Evolutionary conservation across 805 yeast species (phyloP).

Genomic region (Ogataea nakhonphanomensis): DNA sequence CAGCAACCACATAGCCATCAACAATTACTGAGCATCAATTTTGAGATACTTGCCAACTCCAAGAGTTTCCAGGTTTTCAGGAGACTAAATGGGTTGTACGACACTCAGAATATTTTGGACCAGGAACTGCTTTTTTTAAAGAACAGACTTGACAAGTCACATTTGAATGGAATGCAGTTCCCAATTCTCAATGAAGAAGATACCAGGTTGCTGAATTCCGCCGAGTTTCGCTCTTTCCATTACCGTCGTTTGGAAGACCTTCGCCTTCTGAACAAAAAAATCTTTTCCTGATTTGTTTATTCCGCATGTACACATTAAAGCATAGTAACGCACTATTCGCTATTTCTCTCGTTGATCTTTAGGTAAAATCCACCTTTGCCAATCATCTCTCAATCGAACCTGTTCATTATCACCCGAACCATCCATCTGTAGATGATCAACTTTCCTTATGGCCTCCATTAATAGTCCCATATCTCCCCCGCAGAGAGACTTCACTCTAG

Average conservation of each 20-base stretch:
- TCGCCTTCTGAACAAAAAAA: constrained; percentile 21
- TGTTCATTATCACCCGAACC: constrained; percentile 35
- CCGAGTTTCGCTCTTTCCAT: constrained; percentile 22
- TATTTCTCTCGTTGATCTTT: constrained; percentile 27
- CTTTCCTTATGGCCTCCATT: constrained; percentile 24
- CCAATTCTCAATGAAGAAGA: constrained; percentile 7
- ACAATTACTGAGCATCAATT: constrained; percentile 13
- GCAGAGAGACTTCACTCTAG: constrained; percentile 61
- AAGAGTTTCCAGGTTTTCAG: constrained; percentile 17
- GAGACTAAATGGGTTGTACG: constrained; percentile 13
- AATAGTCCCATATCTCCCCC: constrained; percentile 48
- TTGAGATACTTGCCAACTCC: constrained; percentile 16
- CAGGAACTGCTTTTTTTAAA: constrained; percentile 10
- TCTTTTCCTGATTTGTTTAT: constrained; percentile 15
- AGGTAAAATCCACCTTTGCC: constrained; percentile 69
- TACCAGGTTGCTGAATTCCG: constrained; percentile 18
- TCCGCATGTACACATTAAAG: constrained; percentile 1
- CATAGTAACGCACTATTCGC: constrained; percentile 1
- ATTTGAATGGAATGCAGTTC: neutral
- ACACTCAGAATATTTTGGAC: constrained; percentile 7
- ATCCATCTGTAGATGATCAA: constrained; percentile 31
- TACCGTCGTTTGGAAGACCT: constrained; percentile 21
- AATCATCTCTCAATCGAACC: constrained; percentile 56
- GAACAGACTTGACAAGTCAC: constrained; percentile 6
- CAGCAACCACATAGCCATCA: constrained; percentile 1